Base-by-base conservation (phyloP, 352 stramenopile genomes). In the Pythium myriotylum region DNA sequence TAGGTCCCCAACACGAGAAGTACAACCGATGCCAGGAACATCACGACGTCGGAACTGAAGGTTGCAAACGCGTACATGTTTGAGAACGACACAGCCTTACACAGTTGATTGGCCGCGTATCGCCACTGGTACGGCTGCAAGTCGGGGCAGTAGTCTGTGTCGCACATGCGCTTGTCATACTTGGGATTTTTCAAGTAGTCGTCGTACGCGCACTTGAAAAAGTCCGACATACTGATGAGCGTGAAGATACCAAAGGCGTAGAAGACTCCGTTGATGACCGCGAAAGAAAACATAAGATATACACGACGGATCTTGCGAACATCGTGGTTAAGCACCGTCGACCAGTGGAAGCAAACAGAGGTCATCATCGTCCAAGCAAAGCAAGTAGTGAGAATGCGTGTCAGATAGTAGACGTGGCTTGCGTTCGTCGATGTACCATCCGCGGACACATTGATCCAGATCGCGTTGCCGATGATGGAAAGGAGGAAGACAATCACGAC, bases 291-390 rank as follows among this genome's bases (percentile, higher is more conserved):
- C 52, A 91, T 75, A 40, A 92, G 60, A 22, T 79, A 70, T 17
- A 89, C 62, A 13, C 77, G 76, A 0, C 73, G 74, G 22, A 77
- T 84, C 22, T 74, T 73, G 14, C 78, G 78, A 22, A 91, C 62
- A 39, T 87, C 75, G 62, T 89, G 75, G 60, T 86, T 84, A 22
- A 92, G 70, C 26, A 92, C 84, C 0, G 74, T 86, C 2, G 79
- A 73, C 86, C 86, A 95, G 70, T 95, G 86, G 70, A 94, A 92
- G 59, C 84, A 91, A 23, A 94, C 81, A 0, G 86, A 88, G 13
- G 81, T 91, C 77, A 95, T 89, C 81, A 95, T 92, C 23, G 79
- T 92, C 84, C 86, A 95, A 22, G 79, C 81, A 48, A 86, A 92
- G 55, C 79, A 90, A 19, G 70, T 68, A 54, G 78, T 81, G 61